Base-by-base conservation (phyloP, 192 early-diverging fungal genomes). In the Backusella mclennaniae region DNA sequence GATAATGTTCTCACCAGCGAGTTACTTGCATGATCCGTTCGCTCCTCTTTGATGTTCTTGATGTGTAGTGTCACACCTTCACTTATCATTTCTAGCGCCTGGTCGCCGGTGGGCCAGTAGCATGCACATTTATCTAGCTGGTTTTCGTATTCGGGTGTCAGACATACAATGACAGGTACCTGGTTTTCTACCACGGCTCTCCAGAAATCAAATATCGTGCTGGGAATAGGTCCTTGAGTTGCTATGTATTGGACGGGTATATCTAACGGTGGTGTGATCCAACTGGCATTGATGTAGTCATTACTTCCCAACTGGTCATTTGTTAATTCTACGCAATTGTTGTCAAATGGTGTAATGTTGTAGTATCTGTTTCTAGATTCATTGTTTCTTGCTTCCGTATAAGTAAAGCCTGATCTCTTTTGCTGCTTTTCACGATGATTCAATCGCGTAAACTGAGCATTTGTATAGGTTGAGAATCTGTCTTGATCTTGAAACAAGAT, bases 141-240 rank as follows among this genome's bases (percentile, higher is more conserved):
- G 52, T 85, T 85, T 76, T 95, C 92, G 19, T 87, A 86, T 77
- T 95, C 94, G 9, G 84, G 80, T 6, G 96, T 96, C 74, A 99
- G 83, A 90, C 96, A 96, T 2, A 97, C 95, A 73, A 99, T 90
- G 7, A 99, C 90, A 2, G 83, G 76, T 3, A 85, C 79, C 36
- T 87, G 76, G 42, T 96, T 91, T 78, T 99, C 94, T 86, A 89
- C 88, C 5, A 94, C 84, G 95, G 97, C 96, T 76, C 86, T 86
- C 97, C 97, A 99, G 81, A 99, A 98, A 71, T 95, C 95, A 33
- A 82, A 73, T 29, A 90, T 81, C 0, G 96, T 97, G 12, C 84
- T 82, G 0, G 85, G 87, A 49, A 97, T 76, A 8, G 97, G 97
- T 0, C 95, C 97, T 78, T 99, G 97, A 11, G 94, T 90, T 0